Conservation (phyloP, 441 rosid genomes). For the Euphorbia celastroides region DNA sequence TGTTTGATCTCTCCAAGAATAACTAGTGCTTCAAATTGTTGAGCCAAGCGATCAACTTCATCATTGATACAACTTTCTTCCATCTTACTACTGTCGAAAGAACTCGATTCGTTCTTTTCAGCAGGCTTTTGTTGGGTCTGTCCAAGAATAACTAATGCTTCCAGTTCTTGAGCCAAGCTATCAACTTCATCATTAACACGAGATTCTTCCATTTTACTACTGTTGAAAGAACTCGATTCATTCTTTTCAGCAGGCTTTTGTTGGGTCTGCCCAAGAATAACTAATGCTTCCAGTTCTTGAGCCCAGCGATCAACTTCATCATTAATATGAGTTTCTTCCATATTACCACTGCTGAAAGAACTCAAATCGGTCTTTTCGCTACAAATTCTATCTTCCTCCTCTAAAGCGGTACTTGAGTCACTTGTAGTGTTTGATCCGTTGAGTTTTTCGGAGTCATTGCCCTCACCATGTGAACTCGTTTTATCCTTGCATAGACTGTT, state of each 20-base stretch:
- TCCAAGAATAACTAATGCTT: constrained; percentile 15
- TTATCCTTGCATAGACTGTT: constrained; percentile 9
- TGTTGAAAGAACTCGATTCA: no score
- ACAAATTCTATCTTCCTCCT: constrained; percentile 9
- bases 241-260: constrained; percentile 18
- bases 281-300: constrained; percentile 19
- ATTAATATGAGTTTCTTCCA: constrained; percentile 16
- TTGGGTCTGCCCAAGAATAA: constrained; percentile 13
- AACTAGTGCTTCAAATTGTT: constrained; percentile 21
- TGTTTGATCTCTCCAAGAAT: constrained; percentile 13
- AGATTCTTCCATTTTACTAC: constrained; percentile 19
- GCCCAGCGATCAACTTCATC: constrained; percentile 22
- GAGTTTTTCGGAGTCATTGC: constrained; percentile 11
- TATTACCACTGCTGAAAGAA: constrained; percentile 11
- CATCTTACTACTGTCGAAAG: constrained; percentile 10
- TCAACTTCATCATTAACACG: constrained; percentile 21
- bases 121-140: constrained; percentile 16
- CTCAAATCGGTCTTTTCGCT: constrained; percentile 6
- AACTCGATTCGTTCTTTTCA: constrained; percentile 12
- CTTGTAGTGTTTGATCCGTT: constrained; percentile 2
- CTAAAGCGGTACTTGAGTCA: constrained; percentile 13
- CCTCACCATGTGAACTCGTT: constrained; percentile 15
- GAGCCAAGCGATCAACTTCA: constrained; percentile 19
- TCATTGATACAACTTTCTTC: constrained; percentile 17
- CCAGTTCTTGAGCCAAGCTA: constrained; percentile 17